phyloP scores from a whole-genome alignment of 2,329 filamentous ascomycete genomes.

The Phoma sp. region DNA sequence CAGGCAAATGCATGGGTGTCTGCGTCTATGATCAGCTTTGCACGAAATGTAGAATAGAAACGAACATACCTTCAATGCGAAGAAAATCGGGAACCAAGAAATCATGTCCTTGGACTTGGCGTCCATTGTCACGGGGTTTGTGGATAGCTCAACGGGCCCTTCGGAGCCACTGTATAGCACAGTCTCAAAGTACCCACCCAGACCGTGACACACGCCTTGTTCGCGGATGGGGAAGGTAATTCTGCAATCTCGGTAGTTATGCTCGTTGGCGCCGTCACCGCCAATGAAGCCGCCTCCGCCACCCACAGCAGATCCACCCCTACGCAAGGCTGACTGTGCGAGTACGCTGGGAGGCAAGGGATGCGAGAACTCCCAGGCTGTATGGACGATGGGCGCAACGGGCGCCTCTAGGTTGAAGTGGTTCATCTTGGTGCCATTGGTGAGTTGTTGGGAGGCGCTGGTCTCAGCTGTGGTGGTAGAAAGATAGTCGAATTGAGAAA shows the following conservation, averaged over 20 bases:
- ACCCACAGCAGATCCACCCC: constrained; percentile 69
- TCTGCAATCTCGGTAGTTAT: constrained; percentile 83
- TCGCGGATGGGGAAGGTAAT: constrained; percentile 79
- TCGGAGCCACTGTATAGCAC: constrained; percentile 75
- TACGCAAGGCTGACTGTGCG: constrained; percentile 62
- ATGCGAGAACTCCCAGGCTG: constrained; percentile 82
- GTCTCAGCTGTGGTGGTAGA: constrained; percentile 59
- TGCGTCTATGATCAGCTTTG: constrained; percentile 47
- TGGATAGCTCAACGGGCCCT: constrained; percentile 83
- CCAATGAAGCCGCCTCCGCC: constrained; percentile 77
- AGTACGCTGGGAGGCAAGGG: constrained; percentile 70
- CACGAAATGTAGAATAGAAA: neutral
- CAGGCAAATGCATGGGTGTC: constrained; percentile 86
- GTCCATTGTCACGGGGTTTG: constrained; percentile 89
- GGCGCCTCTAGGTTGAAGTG: constrained; percentile 43
- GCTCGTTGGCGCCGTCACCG: constrained; percentile 84
- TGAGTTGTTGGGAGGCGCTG: constrained; percentile 60
- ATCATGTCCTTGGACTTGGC: constrained; percentile 97
- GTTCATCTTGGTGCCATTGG: constrained; percentile 44
- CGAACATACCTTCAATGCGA: constrained; percentile 81
- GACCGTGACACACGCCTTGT: constrained; percentile 84
- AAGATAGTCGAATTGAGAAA: constrained; percentile 88
- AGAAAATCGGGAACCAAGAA: constrained; percentile 99
- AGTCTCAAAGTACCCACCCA: constrained; percentile 95
- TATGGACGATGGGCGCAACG: constrained; percentile 65